Evolutionary conservation across 257 asterid genomes (phyloP).

Genomic region (Nicotiana tomentosiformis): DNA sequence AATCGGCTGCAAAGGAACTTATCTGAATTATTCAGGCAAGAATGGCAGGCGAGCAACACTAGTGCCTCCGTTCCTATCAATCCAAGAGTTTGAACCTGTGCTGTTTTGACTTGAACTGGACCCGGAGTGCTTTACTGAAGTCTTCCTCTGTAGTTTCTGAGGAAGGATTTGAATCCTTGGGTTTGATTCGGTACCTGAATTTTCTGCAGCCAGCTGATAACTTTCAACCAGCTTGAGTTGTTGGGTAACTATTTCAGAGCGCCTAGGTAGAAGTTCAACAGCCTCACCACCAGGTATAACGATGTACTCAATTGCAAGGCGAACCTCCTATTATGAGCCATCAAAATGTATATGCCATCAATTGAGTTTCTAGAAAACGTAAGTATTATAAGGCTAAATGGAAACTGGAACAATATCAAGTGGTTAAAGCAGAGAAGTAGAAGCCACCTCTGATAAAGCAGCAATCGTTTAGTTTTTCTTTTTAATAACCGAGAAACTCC

Average conservation of each 20-base stretch:
- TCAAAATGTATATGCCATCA: not conserved
- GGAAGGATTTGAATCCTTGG: conserved; percentile 95
- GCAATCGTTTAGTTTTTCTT: too few species aligned
- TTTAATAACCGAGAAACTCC: too few species aligned
- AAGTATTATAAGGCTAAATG: not conserved
- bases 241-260: conserved; percentile 86
- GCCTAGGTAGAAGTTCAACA: conserved; percentile 92
- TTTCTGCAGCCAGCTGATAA: conserved; percentile 74
- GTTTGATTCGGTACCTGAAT: conserved; percentile 79
- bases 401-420: not conserved
- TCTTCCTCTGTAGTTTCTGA: conserved; percentile 42
- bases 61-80: conserved; percentile 28
- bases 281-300: conserved; percentile 98
- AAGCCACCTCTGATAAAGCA: too few species aligned
- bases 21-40: conserved; percentile 49
- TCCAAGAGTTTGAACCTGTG: conserved; percentile 12
- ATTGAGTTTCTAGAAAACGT: not conserved
- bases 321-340: conserved; percentile 54
- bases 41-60: conserved; percentile 48
- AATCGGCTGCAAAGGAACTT: conserved; percentile 2
- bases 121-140: conserved; percentile 13
- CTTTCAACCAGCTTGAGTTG: conserved; percentile 88
- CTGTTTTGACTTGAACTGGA: conserved; percentile 25
- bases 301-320: conserved; percentile 92
- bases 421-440: too few species aligned